A percentile compares a stretch with the other conserved stretches of the same genome.
These are phyloP conservation scores for Teratosphaeria gauchensis DNA, from an alignment of 2,329 filamentous ascomycete genomes.

Conservation along the genomic window DNA sequence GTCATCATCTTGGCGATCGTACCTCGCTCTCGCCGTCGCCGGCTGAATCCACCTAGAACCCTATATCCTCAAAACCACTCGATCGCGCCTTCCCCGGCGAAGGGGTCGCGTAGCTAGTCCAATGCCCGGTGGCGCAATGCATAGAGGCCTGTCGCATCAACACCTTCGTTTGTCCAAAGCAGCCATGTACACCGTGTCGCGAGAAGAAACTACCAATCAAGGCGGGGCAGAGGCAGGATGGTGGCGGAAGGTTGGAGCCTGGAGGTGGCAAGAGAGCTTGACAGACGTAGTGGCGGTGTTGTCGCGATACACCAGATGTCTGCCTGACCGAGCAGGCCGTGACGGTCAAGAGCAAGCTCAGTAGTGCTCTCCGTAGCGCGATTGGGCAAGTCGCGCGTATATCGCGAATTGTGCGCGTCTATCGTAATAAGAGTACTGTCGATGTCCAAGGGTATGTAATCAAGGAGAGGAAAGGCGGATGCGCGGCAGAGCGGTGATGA, in stretches of 20 bases:
- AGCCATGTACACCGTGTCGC: not conserved
- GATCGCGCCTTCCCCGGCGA: conserved; percentile 15
- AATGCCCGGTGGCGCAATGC: conserved; percentile 16
- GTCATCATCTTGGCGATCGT: conserved; percentile 54
- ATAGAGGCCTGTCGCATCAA: conserved; percentile 12
- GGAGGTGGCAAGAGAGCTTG: not conserved
- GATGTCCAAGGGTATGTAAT: not conserved
- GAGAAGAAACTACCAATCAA: not conserved
- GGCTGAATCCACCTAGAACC: not conserved
- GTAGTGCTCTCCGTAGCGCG: not conserved
- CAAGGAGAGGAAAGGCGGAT: not conserved
- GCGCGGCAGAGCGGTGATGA: not conserved
- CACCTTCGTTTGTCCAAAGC: not conserved
- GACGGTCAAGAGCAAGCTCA: not conserved
- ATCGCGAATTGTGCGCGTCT: not conserved
- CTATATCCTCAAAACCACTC: not conserved
- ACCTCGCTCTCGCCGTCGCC: not conserved
- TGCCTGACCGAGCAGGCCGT: not conserved
- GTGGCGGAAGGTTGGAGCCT: not conserved
- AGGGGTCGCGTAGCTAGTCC: conserved; percentile 20
- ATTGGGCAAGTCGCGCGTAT: not conserved
- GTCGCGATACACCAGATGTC: not conserved
- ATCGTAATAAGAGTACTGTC: not conserved
- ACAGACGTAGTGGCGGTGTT: not conserved
- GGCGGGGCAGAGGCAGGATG: not conserved